Base-by-base conservation (phyloP, 495 filamentous ascomycete species). In the Choiromyces venosus region DNA sequence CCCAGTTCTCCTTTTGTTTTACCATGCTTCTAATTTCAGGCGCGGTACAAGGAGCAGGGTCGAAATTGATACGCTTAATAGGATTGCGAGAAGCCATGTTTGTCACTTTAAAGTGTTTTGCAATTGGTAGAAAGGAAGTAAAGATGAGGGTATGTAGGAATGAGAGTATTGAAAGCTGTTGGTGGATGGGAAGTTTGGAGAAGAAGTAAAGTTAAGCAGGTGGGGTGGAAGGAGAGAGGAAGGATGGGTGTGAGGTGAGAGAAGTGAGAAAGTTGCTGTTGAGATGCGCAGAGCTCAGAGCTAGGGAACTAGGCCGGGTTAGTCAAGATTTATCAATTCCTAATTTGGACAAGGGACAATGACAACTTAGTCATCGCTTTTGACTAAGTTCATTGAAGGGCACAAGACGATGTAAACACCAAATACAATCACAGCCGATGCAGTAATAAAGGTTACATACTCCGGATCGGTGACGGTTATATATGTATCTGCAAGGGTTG, bases 1-100 rank as follows among this genome's bases (percentile, higher is more conserved):
- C 86, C 90, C 90, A 92, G 12, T 61, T 61, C 16, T 61, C 52
- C 52, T 61, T 61, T 61, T 61, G 52, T 14, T 33, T 29, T 16
- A 61, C 52, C 1, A 61, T 61, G 52, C 52, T 12, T 29, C 52
- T 61, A 33, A 61, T 61, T 61, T 61, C 52, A 33, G 52, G 52
- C 25, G 52, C 52, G 1, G 25, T 29, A 12, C 52, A 61, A 61
- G 52, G 52, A 18, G 25, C 33, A 18, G 33, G 29, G 25, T 6
- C 25, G 1, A 29, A 33, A 29, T 61, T 61, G 33, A 61, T n/a
- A 61, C 10, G 52, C 3, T 61, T 61, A n/a, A n/a, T n/a, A n/a
- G n/a, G n/a, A 61, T 16, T 61, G 25, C 25, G 33, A 29, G 52
- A 61, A 33, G 25, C 6, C 52, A 61, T 61, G 12, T 61, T 33